Evolutionary conservation across 805 yeast species (phyloP).

Genomic region (Isabelozyma pseudorhagii): DNA sequence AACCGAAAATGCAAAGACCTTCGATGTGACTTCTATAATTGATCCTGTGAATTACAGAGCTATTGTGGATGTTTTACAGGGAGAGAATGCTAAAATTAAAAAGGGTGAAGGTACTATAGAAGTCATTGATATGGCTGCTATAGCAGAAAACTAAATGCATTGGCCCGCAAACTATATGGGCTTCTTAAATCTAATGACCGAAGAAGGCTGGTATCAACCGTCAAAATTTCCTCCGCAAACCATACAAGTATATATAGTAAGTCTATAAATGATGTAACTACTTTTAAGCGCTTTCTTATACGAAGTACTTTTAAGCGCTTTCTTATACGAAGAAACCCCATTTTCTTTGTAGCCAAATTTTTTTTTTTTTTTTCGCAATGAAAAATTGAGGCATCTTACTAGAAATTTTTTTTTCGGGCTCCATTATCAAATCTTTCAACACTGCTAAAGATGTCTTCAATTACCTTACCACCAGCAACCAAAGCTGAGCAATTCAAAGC

Average conservation of each 20-base stretch:
- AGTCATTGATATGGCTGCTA: conserved; percentile 84
- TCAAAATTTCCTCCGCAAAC: no score
- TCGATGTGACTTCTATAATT: conserved; percentile 56
- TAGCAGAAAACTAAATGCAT: conserved; percentile 48
- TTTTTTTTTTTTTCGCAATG: not conserved
- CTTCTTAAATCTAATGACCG: not conserved
- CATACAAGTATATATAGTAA: no score
- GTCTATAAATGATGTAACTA: no score
- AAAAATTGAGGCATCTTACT: not conserved
- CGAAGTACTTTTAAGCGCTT: no score
- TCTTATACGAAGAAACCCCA: no score
- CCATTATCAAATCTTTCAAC: not conserved
- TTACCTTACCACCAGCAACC: conserved; percentile 47
- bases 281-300: no score
- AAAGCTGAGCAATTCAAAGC: conserved; percentile 49
- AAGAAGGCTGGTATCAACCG: no score
- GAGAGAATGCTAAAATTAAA: conserved; percentile 42
- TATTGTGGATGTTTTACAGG: conserved; percentile 58
- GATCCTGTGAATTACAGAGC: conserved; percentile 84
- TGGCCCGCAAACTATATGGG: not conserved
- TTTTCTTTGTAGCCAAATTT: not conserved
- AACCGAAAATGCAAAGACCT: conserved; percentile 46
- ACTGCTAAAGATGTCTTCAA: conserved; percentile 23
- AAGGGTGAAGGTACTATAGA: conserved; percentile 66
- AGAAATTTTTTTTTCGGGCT: conserved; percentile 6